Conservation (phyloP, 441 rosid species). For the Syzygium syzygioides region DNA sequence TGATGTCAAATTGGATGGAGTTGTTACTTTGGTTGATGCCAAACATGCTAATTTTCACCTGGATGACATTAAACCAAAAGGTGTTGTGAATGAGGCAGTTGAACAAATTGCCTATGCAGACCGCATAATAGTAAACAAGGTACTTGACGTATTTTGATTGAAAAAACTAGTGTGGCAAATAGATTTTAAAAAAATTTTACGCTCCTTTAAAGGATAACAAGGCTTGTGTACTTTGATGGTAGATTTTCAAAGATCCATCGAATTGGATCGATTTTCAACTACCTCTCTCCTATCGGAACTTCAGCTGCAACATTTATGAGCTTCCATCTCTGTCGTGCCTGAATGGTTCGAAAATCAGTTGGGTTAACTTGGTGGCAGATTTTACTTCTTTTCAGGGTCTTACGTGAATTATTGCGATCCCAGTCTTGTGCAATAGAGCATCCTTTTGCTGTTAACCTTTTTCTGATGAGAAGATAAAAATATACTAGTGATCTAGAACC, state of each 20-base stretch:
- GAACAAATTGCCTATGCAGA: conserved; percentile 98
- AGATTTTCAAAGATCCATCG: background rate
- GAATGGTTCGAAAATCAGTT: background rate
- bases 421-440: background rate
- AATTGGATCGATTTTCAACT: background rate
- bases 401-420: background rate
- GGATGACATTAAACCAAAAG: conserved; percentile 83
- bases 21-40: conserved; percentile 94
- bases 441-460: background rate
- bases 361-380: background rate
- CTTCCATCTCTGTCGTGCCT: background rate
- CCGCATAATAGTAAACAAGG: conserved; percentile 84
- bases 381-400: background rate
- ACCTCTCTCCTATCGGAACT: background rate
- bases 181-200: background rate
- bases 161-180: background rate
- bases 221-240: background rate
- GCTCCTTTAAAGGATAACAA: background rate
- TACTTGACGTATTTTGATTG: conserved; percentile 3
- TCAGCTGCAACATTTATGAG: background rate
- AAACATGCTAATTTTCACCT: conserved; percentile 81
- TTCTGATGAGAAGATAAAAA: background rate
- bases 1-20: conserved; percentile 96
- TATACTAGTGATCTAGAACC: background rate
- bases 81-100: conserved; percentile 91